Conservation (phyloP, 1,139 yeast genomes). For the Nakaseomyces delphensis region DNA sequence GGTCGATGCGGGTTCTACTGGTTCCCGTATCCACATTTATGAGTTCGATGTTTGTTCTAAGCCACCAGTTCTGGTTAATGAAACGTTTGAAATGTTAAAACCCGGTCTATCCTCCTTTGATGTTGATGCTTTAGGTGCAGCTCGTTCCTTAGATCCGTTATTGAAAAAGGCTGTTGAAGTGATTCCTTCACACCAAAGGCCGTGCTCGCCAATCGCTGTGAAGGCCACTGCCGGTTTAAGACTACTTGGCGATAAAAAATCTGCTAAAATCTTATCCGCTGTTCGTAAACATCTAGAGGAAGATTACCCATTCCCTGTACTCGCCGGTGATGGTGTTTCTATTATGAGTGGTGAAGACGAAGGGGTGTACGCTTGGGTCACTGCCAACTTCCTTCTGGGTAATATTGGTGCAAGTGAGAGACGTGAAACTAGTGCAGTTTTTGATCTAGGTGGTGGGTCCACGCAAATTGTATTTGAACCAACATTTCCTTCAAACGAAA, state of each 20-base stretch:
- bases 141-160: slow-evolving; percentile 74
- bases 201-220: slow-evolving; percentile 88
- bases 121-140: slow-evolving; percentile 75
- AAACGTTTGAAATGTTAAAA: slow-evolving; percentile 77
- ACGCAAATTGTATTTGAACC: slow-evolving; percentile 99
- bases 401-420: slow-evolving; percentile 73
- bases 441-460: slow-evolving; percentile 97
- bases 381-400: slow-evolving; percentile 85
- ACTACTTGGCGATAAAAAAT: slow-evolving; percentile 66
- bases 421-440: slow-evolving; percentile 86
- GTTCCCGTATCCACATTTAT: slow-evolving; percentile 91
- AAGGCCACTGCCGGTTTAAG: slow-evolving; percentile 98
- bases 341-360: slow-evolving; percentile 96
- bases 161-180: slow-evolving; percentile 61
- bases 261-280: slow-evolving; percentile 59
- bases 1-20: slow-evolving; percentile 97
- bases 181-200: slow-evolving; percentile 64
- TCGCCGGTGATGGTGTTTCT: slow-evolving; percentile 71
- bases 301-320: slow-evolving; percentile 86
- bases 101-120: slow-evolving; percentile 90
- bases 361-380: slow-evolving; percentile 99
- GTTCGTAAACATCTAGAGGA: slow-evolving; percentile 66
- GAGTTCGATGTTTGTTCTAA: slow-evolving; percentile 76
- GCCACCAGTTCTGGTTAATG: slow-evolving; percentile 72
- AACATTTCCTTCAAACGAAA: slow-evolving; percentile 45